Evolutionary conservation across 805 yeast species (phyloP), one percentile per base, ranked within the genome.

Genomic region (Candida adriatica): DNA sequence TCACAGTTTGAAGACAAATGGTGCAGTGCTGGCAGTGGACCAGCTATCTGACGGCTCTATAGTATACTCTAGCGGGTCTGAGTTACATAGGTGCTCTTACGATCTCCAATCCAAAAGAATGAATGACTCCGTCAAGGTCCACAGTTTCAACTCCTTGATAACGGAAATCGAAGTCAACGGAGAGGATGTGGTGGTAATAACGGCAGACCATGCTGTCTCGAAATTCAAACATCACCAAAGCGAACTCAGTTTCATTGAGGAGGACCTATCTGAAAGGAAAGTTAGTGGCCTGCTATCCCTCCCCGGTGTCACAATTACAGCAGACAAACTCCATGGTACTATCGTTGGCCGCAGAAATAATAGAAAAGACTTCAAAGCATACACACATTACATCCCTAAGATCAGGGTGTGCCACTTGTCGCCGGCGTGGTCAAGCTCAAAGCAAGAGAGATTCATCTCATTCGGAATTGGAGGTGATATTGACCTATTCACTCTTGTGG

Each of bases 381-480:
- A 39, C 17, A 38, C 54, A 2, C 48, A 59, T 1, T 59, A 52
- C 23, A 48, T 61, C 10, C 66, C 66, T 2, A 49, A 57, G 35
- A 18, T 64, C 2, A 26, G 28, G 3, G 26, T 30, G 18, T 56
- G 64, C 33, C 32, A 42, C 2, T 46, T 60, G 17, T 27, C 29
- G 1, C 60, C 68, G 2, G 34, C 48, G 13, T 64, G 70, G 68
- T 41, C 29, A 13, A 4, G 26, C 16, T 6, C 16, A 11, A n/a
- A 35, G 25, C 29, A 34, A 21, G 13, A 33, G 13, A 42, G 45
- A 9, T 54, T 59, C 34, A 16, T 51, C 13, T 41, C 49, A 24
- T 49, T 32, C 32, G 69, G 69, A 1, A 24, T 64, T 13, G 52
- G 57, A 24, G 70, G 71, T 4, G 65, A 61, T 25, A 35, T 63